Evolutionary conservation across 768 basidiomycete genomes (phyloP).

Genomic region (Collybia nuda): DNA sequence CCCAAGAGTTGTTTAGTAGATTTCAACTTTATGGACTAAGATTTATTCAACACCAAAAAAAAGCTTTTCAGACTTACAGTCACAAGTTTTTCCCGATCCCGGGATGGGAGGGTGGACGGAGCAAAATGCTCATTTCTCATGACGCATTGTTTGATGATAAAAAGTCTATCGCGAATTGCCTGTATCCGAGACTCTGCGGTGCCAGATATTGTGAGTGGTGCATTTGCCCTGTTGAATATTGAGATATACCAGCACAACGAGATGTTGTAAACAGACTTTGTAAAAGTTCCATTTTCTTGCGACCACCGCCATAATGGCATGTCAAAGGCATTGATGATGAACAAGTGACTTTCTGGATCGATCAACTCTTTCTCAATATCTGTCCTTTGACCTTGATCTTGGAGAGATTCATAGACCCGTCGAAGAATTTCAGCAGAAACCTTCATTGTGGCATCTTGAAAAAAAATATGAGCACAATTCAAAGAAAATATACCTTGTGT

Average conservation of each 20-base stretch:
- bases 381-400: conserved; percentile 57
- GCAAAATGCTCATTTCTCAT: conserved; percentile 97
- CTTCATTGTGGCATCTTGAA: conserved; percentile 77
- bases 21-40: conserved; percentile 56
- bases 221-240: conserved; percentile 42
- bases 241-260: background rate
- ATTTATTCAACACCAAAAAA: background rate
- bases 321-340: conserved; percentile 87
- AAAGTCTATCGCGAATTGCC: conserved; percentile 80
- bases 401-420: conserved; percentile 74
- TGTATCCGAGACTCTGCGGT: conserved; percentile 79
- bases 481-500: conserved; percentile 10
- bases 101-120: conserved; percentile 89
- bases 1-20: conserved; percentile 97
- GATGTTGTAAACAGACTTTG: conserved; percentile 53
- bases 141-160: conserved; percentile 91
- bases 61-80: conserved; percentile 53
- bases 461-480: background rate
- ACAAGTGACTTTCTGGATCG: conserved; percentile 80
- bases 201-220: conserved; percentile 71
- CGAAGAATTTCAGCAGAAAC: conserved; percentile 66
- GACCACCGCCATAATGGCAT: conserved; percentile 97
- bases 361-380: conserved; percentile 59
- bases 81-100: conserved; percentile 83
- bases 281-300: conserved; percentile 80